Conservation (phyloP, 805 yeast species). For the Hanseniaspora lindneri region DNA sequence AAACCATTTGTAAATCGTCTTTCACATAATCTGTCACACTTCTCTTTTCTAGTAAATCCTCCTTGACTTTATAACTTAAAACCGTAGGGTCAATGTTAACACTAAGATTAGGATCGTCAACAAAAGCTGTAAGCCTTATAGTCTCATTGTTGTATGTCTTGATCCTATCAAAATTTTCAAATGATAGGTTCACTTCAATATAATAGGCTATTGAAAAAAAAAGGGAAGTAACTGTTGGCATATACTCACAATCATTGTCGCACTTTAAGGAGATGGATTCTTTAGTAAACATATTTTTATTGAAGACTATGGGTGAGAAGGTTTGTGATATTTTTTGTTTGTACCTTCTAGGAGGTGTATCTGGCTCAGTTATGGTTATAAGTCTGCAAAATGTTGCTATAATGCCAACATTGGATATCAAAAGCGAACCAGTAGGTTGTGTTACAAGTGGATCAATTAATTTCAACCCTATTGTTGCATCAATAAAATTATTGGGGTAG, state of each 20-base stretch:
- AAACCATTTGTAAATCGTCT: neutral
- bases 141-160: slow-evolving; percentile 5
- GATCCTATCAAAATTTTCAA: neutral
- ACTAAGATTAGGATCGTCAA: neutral
- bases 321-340: slow-evolving; percentile 8
- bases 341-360: neutral
- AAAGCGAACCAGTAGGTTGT: neutral
- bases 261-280: neutral
- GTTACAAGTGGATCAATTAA: neutral
- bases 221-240: neutral
- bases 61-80: slow-evolving; percentile 8
- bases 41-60: slow-evolving; percentile 9
- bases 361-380: neutral
- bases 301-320: slow-evolving; percentile 5
- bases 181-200: slow-evolving; percentile 2
- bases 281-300: slow-evolving; percentile 10
- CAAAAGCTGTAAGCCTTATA: neutral
- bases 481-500: neutral
- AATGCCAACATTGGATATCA: slow-evolving; percentile 9
- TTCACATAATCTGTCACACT: neutral
- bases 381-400: slow-evolving; percentile 4
- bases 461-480: slow-evolving; percentile 1
- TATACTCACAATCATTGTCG: slow-evolving; percentile 1
- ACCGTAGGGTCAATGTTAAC: slow-evolving; percentile 6
- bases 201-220: slow-evolving; percentile 4